phyloP scores from a whole-genome alignment of 2,329 filamentous ascomycete species.

The Phaeoacremonium minimum region DNA sequence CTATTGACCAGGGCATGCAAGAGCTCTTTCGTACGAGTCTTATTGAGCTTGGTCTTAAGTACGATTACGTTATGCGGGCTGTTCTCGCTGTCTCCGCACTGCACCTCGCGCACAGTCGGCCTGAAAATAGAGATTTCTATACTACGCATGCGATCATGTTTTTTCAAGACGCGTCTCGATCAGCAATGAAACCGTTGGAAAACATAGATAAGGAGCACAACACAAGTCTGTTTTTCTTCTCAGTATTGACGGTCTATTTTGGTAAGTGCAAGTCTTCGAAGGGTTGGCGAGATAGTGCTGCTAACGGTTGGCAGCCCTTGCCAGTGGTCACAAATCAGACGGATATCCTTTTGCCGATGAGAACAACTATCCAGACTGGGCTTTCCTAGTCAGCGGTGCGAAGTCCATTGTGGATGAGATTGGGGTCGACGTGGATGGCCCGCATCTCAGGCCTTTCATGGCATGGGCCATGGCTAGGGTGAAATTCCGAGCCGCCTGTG shows the following conservation, averaged over 20 bases:
- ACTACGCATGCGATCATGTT: slow-evolving; percentile 19
- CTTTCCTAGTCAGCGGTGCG: slow-evolving; percentile 22
- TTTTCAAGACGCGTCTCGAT: slow-evolving; percentile 21
- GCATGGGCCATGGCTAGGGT: no score
- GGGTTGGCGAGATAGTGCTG: no score
- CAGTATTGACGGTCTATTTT: slow-evolving; percentile 1
- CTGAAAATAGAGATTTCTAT: slow-evolving; percentile 30
- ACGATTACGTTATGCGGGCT: slow-evolving; percentile 41
- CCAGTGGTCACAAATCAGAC: no score
- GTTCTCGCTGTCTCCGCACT: slow-evolving; percentile 44
- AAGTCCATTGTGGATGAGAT: slow-evolving; percentile 18
- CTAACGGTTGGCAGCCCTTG: no score
- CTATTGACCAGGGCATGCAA: slow-evolving; percentile 31
- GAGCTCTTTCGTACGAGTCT: slow-evolving; percentile 42
- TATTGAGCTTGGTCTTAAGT: slow-evolving; percentile 38
- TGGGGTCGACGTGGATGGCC: no score
- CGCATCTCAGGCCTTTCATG: no score
- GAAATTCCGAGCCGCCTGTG: no score
- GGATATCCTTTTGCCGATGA: slow-evolving; percentile 21
- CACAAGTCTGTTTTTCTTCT: slow-evolving; percentile 11
- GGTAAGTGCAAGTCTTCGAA: no score
- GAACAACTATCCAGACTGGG: slow-evolving; percentile 22
- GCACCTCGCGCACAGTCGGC: slow-evolving; percentile 38
- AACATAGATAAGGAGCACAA: slow-evolving; percentile 8
- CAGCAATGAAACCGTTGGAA: slow-evolving; percentile 19